A percentile compares a stretch with the other conserved stretches of the same genome.
Evolutionary conservation across 352 stramenopile species (phyloP).

Genomic region (Pythium folliculosum): DNA sequence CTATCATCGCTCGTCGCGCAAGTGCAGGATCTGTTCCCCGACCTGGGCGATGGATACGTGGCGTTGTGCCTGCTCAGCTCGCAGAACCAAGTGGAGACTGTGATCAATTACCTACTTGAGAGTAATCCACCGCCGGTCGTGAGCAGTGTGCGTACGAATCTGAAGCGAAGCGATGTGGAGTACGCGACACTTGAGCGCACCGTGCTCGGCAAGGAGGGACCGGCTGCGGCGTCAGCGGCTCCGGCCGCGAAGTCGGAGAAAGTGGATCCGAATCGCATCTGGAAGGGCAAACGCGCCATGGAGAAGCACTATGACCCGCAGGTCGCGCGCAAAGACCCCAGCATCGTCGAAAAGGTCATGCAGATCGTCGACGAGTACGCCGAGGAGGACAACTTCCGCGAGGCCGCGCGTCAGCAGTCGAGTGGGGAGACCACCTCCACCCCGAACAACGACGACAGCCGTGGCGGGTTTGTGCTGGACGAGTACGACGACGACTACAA

Average conservation of each 20-base stretch:
- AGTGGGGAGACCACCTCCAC: neutral
- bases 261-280: slow-evolving; percentile 33
- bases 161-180: slow-evolving; percentile 24
- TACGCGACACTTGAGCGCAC: slow-evolving; percentile 21
- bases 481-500: slow-evolving; percentile 82
- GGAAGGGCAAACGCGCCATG: slow-evolving; percentile 39
- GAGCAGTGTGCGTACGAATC: slow-evolving; percentile 13
- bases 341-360: slow-evolving; percentile 35
- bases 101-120: slow-evolving; percentile 46
- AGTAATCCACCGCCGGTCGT: slow-evolving; percentile 29
- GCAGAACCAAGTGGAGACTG: slow-evolving; percentile 35
- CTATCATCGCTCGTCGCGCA: slow-evolving; percentile 26
- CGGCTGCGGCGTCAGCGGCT: neutral
- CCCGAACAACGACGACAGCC: neutral
- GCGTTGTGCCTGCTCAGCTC: slow-evolving; percentile 34
- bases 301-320: slow-evolving; percentile 40
- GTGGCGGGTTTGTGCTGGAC: slow-evolving; percentile 20
- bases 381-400: slow-evolving; percentile 27
- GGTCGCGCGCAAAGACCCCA: slow-evolving; percentile 33
- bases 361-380: slow-evolving; percentile 38
- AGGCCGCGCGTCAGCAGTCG: slow-evolving; percentile 11
- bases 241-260: slow-evolving; percentile 27
- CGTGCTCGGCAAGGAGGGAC: slow-evolving; percentile 22
- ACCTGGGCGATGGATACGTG: slow-evolving; percentile 43
- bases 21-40: slow-evolving; percentile 44